phyloP scores from a whole-genome alignment of 192 early-diverging fungal species.

The Gaertneriomyces sp. region DNA sequence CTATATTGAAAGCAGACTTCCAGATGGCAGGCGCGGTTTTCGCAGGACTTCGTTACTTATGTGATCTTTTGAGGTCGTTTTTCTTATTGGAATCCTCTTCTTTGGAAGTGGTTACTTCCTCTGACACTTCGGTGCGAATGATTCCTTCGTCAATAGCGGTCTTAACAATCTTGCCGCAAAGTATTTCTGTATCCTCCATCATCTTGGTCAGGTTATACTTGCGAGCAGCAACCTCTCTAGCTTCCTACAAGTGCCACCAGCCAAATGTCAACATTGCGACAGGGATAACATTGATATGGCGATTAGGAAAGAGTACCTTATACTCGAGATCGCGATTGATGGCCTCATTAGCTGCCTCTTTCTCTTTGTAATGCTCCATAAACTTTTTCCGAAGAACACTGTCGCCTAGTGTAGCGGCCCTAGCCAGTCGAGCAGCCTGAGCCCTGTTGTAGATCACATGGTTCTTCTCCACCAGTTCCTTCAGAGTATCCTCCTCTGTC shows the following conservation, averaged over 20 bases:
- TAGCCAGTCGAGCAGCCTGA: slow-evolving; percentile 25
- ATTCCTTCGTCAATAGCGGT: slow-evolving; percentile 27
- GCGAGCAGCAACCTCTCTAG: slow-evolving; percentile 21
- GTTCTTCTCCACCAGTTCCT: slow-evolving; percentile 28
- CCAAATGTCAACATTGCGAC: neutral
- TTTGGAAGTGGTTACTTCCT: too few relatives aligned
- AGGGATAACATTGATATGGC: neutral
- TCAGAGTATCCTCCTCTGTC: slow-evolving; percentile 29
- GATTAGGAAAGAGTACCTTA: slow-evolving; percentile 16
- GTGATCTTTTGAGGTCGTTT: too few relatives aligned
- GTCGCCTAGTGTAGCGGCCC: slow-evolving; percentile 30
- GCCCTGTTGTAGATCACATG: slow-evolving; percentile 28
- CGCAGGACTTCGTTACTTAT: too few relatives aligned
- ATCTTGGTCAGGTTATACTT: slow-evolving; percentile 24
- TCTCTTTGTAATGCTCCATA: slow-evolving; percentile 32
- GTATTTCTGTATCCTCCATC: slow-evolving; percentile 14
- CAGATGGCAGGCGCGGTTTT: too few relatives aligned
- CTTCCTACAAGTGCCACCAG: slow-evolving; percentile 20
- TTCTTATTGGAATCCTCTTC: too few relatives aligned
- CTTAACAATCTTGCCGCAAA: slow-evolving; percentile 20
- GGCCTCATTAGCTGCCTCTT: slow-evolving; percentile 25
- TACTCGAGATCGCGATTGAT: slow-evolving; percentile 27
- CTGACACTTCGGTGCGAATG: neutral
- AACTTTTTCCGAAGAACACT: slow-evolving; percentile 22
- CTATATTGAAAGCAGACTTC: too few relatives aligned